Evolutionary conservation across 2,329 filamentous ascomycete species (phyloP).

Genomic region (Botrytis fragariae): DNA sequence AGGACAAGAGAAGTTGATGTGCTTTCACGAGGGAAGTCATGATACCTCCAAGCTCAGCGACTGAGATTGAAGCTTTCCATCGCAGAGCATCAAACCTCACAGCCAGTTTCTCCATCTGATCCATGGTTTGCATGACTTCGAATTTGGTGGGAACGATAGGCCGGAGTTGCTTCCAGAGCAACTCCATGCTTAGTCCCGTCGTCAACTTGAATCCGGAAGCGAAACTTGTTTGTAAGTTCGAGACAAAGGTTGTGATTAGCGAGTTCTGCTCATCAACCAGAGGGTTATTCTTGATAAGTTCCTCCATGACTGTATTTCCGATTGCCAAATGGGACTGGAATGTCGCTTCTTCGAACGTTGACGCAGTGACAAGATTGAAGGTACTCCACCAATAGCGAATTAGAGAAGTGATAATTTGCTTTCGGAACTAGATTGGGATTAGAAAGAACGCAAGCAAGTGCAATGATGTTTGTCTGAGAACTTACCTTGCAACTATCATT

Average conservation of each 20-base stretch:
- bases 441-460: not conserved
- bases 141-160: conserved; percentile 56
- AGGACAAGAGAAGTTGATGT: conserved; percentile 54
- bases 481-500: conserved; percentile 36
- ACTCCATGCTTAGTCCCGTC: conserved; percentile 77
- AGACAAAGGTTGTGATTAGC: conserved; percentile 31
- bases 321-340: conserved; percentile 62
- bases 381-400: conserved; percentile 57
- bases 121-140: conserved; percentile 46
- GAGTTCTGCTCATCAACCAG: conserved; percentile 2
- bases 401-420: conserved; percentile 43
- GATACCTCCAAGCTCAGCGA: conserved; percentile 52
- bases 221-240: conserved; percentile 56
- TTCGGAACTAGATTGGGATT: conserved; percentile 33
- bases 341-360: conserved; percentile 57
- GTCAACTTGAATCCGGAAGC: conserved; percentile 67
- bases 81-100: conserved; percentile 58
- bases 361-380: conserved; percentile 45
- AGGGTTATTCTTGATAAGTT: not conserved
- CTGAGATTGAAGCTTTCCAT: conserved; percentile 55
- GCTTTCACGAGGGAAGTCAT: conserved; percentile 55
- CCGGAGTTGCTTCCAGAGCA: conserved; percentile 70
- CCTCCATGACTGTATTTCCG: conserved; percentile 29
- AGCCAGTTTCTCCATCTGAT: conserved; percentile 55
- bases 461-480: not conserved